A percentile compares a stretch with the other conserved stretches of the same genome.
Evolutionary conservation across 345 rosid genomes (phyloP).

Genomic region (Noccaea bulbosa): DNA sequence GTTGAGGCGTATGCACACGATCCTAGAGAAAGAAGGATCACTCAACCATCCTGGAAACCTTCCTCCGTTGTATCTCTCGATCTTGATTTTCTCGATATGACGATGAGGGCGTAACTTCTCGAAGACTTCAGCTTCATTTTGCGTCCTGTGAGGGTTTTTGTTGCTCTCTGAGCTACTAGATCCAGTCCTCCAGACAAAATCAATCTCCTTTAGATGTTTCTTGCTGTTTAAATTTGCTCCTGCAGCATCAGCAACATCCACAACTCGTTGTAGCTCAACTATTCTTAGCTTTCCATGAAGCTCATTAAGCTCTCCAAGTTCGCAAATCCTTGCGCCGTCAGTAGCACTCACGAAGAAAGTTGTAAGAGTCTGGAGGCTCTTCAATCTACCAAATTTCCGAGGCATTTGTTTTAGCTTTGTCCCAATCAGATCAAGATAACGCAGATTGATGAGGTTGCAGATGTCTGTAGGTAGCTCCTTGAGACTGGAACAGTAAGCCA

Average conservation of each 20-base stretch:
- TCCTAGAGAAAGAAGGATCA: conserved; percentile 40
- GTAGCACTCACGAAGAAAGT: conserved; percentile 39
- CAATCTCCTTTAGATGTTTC: conserved; percentile 42
- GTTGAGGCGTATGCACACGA: conserved; percentile 31
- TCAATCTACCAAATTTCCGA: conserved; percentile 43
- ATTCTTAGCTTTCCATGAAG: conserved; percentile 45
- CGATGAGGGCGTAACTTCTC: conserved; percentile 46
- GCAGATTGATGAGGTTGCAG: conserved; percentile 44
- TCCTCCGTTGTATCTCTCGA: conserved; percentile 43
- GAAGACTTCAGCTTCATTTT: conserved; percentile 37
- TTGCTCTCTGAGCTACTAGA: conserved; percentile 37
- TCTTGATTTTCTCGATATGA: conserved; percentile 40
- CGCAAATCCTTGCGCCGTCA: conserved; percentile 39
- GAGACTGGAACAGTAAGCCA: conserved; percentile 39
- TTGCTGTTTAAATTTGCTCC: conserved; percentile 42
- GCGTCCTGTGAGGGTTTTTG: conserved; percentile 27
- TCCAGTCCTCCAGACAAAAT: conserved; percentile 43
- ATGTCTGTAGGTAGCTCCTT: conserved; percentile 47
- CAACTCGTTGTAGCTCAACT: conserved; percentile 44
- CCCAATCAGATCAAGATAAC: conserved; percentile 46
- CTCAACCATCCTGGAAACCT: conserved; percentile 49
- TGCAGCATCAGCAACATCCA: conserved; percentile 42
- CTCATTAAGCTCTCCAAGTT: conserved; percentile 41
- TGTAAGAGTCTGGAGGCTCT: conserved; percentile 44
- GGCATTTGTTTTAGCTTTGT: conserved; percentile 50